Base-by-base conservation (phyloP, 1,284 basidiomycete genomes). In the Hymenochaete sp. region DNA sequence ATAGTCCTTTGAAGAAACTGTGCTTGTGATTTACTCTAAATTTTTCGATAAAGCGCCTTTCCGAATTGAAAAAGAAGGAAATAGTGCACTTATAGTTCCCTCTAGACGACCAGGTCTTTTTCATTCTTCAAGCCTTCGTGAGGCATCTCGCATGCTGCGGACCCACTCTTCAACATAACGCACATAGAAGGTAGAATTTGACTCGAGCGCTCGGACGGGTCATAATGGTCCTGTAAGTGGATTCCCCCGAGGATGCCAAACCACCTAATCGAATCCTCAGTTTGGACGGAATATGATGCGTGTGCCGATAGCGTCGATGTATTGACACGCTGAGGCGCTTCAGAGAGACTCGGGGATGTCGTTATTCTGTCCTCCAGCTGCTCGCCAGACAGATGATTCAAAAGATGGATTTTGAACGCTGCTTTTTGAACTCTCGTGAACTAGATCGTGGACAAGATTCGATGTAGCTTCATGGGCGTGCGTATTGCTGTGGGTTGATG, bases 151-250 rank as follows among this genome's bases (percentile, higher is more conserved):
- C 27, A 96, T 73, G 27, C 80, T 77, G 16, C 75, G 68, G 1
- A 82, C 86, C 60, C 96, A 93, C 58, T 95, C 91, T 57, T 95
- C 91, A 19, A 96, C 82, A 60, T 96, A 98, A 14, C 82, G 74
- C 40, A 83, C 75, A 43, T 91, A 86, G 1, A 98, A 68, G 0
- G 89, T 92, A 32, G 91, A 85, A 57, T 96, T 96, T 5, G 75
- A 74, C 60, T 98, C 95, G 3, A 98, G 73, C 79, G 4, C 77
- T 77, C 10, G 98, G 73, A 2, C 93, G 82, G 53, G 97, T 95
- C 77, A 93, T 93, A 56, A 98, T 98, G 8, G 86, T 90, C 8
- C 92, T 83, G 58, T 96, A 98, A 56, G 98, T 95, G 0, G 91
- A 95, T 62, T 98, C 93, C n/a, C 89, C 88, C 2, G 79, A 75